These are phyloP conservation scores for Tolypocladium inflatum DNA, from an alignment of 2,329 filamentous ascomycete species.

Conservation along the genomic window DNA sequence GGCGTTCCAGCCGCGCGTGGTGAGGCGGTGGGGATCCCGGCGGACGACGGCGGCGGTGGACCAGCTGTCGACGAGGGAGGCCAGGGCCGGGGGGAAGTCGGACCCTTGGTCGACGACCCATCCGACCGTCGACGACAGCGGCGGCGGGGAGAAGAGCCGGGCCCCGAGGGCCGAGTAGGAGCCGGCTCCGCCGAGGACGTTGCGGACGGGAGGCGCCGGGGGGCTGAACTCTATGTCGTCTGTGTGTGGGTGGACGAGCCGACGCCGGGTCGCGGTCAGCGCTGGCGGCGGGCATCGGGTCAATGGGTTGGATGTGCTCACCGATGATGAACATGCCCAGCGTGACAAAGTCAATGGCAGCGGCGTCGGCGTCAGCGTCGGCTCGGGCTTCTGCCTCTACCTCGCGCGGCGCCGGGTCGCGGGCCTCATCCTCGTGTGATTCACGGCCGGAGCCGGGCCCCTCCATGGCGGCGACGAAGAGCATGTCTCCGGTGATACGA, in stretches of 20 bases:
- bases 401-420: not conserved
- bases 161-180: constrained; percentile 82
- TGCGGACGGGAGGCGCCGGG: constrained; percentile 55
- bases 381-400: not conserved
- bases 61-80: constrained; percentile 61
- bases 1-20: constrained; percentile 88
- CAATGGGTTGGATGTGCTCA: constrained; percentile 24
- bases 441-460: not conserved
- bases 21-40: constrained; percentile 55
- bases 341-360: constrained; percentile 52
- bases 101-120: constrained; percentile 88
- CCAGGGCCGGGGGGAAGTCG: constrained; percentile 68
- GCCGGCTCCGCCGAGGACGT: constrained; percentile 83
- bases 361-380: not conserved
- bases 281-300: not conserved
- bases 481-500: not conserved
- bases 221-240: constrained; percentile 86
- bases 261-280: not conserved
- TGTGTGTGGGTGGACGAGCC: constrained; percentile 22
- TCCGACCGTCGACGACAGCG: constrained; percentile 58
- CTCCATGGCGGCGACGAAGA: not conserved
- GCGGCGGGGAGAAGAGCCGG: constrained; percentile 69
- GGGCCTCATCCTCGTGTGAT: not conserved
- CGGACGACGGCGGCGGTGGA: constrained; percentile 64
- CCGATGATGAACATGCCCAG: constrained; percentile 68